These are phyloP conservation scores for Erigeron canadensis DNA, from an alignment of 129 eudicot genomes.

Conservation along the genomic window DNA sequence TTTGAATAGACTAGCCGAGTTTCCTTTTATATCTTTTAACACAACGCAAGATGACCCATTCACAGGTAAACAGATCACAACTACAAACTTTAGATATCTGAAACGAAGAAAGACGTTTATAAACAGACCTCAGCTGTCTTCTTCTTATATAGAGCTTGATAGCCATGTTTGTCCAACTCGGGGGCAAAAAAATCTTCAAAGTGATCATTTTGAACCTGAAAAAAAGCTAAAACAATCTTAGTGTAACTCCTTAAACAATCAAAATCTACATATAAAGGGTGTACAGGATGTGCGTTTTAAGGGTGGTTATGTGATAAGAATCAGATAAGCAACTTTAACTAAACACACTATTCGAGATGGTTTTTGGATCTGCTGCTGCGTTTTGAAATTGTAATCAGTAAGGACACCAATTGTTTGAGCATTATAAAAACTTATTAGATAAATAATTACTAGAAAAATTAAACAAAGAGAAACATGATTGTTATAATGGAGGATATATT, in stretches of 20 bases:
- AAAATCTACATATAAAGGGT: background rate
- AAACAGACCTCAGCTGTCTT: constrained; percentile 75
- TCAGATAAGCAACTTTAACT: background rate
- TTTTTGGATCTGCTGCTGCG: background rate
- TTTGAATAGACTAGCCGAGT: too few species aligned
- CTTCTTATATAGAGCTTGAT: constrained; percentile 81
- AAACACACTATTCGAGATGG: background rate
- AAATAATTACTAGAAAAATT: background rate
- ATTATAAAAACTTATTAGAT: background rate
- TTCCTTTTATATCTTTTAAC: too few species aligned
- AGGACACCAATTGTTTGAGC: background rate
- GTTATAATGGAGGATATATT: too few species aligned
- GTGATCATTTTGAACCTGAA: constrained; percentile 88
- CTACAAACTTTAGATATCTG: background rate
- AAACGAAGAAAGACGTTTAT: background rate
- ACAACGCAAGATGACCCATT: background rate
- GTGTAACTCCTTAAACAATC: constrained; percentile 6
- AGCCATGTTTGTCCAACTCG: constrained; percentile 96
- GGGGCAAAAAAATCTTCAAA: constrained; percentile 92
- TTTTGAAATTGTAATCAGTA: background rate
- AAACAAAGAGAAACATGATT: background rate
- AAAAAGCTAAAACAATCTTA: constrained; percentile 19
- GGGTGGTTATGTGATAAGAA: background rate
- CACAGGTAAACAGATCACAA: background rate
- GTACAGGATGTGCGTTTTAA: background rate